phyloP scores from a whole-genome alignment of 495 filamentous ascomycete species.

The Trichoderma reesei region DNA sequence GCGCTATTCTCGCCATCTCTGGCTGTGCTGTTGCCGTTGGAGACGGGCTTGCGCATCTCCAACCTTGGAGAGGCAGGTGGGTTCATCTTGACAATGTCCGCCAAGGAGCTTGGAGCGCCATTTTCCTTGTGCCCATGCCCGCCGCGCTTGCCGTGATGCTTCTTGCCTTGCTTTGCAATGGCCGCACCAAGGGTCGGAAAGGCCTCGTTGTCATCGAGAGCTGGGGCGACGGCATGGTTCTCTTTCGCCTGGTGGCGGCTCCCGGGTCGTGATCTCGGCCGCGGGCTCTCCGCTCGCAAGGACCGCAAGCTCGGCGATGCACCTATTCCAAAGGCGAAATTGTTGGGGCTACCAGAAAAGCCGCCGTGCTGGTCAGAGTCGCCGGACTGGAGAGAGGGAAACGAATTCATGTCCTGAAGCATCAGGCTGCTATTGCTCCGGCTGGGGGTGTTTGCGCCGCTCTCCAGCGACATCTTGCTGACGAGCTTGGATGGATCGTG shows the following conservation, averaged over 20 bases:
- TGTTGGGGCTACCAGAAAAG: conserved; percentile 44
- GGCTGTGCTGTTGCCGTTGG: conserved; percentile 44
- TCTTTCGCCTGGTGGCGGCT: conserved; percentile 76
- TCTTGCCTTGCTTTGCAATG: conserved; percentile 68
- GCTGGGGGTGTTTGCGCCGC: conserved; percentile 49
- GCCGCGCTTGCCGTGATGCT: conserved; percentile 81
- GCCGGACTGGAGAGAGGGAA: conserved; percentile 64
- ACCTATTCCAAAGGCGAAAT: conserved; percentile 41
- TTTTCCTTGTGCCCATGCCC: conserved; percentile 66
- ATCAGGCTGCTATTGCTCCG: conserved; percentile 59
- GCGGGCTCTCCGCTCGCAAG: conserved; percentile 45
- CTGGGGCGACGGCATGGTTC: conserved; percentile 55
- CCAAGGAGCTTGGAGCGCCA: conserved; percentile 65
- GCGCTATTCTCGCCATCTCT: conserved; percentile 66
- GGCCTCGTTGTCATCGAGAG: conserved; percentile 88
- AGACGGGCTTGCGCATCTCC: conserved; percentile 40
- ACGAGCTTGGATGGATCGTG: conserved; percentile 85
- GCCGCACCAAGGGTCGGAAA: conserved; percentile 89
- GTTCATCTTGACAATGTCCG: conserved; percentile 89
- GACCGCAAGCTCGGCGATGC: conserved; percentile 55
- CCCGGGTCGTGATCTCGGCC: conserved; percentile 71
- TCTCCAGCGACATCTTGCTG: conserved; percentile 54
- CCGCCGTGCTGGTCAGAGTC: conserved; percentile 47
- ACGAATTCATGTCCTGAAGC: conserved; percentile 80
- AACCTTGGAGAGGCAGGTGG: conserved; percentile 43